These are phyloP conservation scores for Rhodocollybia butyracea DNA, from an alignment of 768 basidiomycete genomes.

Conservation along the genomic window DNA sequence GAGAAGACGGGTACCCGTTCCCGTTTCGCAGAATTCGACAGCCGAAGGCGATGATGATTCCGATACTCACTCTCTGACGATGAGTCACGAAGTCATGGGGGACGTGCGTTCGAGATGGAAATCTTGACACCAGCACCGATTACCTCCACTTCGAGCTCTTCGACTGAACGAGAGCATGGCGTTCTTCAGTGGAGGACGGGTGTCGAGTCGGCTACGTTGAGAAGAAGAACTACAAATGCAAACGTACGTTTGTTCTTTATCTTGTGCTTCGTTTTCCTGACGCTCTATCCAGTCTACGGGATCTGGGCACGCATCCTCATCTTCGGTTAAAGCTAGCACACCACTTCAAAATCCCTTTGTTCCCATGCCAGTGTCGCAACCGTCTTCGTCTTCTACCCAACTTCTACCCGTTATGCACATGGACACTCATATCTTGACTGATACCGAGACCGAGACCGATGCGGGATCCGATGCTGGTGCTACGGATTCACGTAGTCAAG, in stretches of 20 bases:
- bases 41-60: background rate
- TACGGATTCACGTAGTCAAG: background rate
- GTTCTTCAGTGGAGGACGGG: background rate
- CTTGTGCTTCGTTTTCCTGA: background rate
- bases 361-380: no score
- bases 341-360: no score
- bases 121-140: background rate
- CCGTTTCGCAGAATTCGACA: background rate
- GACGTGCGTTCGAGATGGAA: background rate
- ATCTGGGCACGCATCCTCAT: background rate
- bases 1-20: background rate
- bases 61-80: background rate
- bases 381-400: background rate
- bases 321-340: no score
- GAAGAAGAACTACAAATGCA: background rate
- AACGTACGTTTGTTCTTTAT: background rate
- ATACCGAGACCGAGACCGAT: background rate
- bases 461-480: background rate
- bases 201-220: background rate
- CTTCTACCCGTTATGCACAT: background rate
- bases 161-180: background rate
- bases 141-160: background rate
- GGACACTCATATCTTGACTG: slow-evolving; percentile 2
- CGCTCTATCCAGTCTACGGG: background rate
- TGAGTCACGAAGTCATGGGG: background rate